Evolutionary conservation across 306 rosid species (phyloP).

Genomic region (Amphicarpaea edgeworthii): DNA sequence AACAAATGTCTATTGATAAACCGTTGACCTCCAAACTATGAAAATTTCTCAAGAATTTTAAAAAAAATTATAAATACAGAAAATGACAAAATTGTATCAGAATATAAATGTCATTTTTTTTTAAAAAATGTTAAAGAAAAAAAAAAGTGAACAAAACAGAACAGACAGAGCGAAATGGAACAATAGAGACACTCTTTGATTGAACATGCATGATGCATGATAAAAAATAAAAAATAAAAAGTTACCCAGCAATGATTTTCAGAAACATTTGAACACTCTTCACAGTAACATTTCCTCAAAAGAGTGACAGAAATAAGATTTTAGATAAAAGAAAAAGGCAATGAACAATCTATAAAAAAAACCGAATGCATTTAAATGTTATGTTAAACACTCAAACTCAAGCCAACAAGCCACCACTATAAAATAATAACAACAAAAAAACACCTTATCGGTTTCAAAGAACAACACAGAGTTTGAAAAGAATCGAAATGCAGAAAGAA

Average conservation of each 20-base stretch:
- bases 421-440: not conserved
- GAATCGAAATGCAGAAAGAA: not conserved
- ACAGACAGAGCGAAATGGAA: not conserved
- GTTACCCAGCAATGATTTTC: not conserved
- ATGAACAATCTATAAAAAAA: not conserved
- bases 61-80: not conserved
- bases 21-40: not conserved
- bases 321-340: too few relatives aligned
- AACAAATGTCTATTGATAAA: not conserved
- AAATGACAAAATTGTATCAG: not conserved
- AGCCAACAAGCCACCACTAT: not conserved
- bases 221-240: conserved; percentile 23
- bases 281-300: not conserved
- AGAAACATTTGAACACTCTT: not conserved
- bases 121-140: not conserved
- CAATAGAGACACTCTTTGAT: not conserved
- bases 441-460: not conserved
- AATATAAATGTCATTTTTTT: not conserved
- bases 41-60: not conserved
- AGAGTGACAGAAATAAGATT: not conserved
- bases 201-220: conserved; percentile 15
- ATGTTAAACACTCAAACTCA: not conserved
- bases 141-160: not conserved
- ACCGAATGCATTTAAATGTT: not conserved
- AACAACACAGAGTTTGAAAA: not conserved